Conservation (phyloP, 2,329 filamentous ascomycete genomes). For the Epichloe coenophiala region DNA sequence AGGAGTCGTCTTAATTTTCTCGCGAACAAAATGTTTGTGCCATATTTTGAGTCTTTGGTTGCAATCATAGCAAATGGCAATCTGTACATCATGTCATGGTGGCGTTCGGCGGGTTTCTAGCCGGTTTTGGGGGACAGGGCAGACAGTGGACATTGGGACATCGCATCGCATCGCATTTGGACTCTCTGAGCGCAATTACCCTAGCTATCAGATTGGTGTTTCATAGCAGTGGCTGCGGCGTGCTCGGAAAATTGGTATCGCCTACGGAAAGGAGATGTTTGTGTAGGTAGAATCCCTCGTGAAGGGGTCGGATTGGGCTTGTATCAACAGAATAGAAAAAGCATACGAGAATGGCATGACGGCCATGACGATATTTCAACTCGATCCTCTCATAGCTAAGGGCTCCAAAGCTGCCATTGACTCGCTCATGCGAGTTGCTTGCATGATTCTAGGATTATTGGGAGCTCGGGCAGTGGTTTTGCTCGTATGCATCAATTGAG, state of each 20-base stretch:
- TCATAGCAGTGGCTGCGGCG: background rate
- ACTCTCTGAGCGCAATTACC: conserved; percentile 2
- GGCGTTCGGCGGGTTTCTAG: conserved; percentile 21
- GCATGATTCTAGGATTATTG: background rate
- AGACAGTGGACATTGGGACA: conserved; percentile 5
- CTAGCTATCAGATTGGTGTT: background rate
- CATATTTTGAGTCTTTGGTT: background rate
- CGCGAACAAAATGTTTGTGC: background rate
- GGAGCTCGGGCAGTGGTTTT: background rate
- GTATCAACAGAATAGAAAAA: conserved; percentile 4
- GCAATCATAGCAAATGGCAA: background rate
- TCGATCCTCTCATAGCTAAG: background rate
- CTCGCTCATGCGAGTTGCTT: background rate
- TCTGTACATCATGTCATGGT: conserved; percentile 28
- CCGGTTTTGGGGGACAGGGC: conserved; percentile 13
- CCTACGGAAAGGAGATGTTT: background rate
- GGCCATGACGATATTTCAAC: background rate
- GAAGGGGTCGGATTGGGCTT: background rate
- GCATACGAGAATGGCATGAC: conserved; percentile 1
- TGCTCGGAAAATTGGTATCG: background rate
- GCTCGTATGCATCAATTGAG: background rate
- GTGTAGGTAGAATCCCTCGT: background rate
- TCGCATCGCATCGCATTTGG: conserved; percentile 14
- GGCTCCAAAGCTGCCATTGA: background rate
- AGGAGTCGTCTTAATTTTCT: conserved; percentile 17